Base-by-base conservation (phyloP, 1,139 yeast species). In the Hemisphaericaspora xylofermentans region DNA sequence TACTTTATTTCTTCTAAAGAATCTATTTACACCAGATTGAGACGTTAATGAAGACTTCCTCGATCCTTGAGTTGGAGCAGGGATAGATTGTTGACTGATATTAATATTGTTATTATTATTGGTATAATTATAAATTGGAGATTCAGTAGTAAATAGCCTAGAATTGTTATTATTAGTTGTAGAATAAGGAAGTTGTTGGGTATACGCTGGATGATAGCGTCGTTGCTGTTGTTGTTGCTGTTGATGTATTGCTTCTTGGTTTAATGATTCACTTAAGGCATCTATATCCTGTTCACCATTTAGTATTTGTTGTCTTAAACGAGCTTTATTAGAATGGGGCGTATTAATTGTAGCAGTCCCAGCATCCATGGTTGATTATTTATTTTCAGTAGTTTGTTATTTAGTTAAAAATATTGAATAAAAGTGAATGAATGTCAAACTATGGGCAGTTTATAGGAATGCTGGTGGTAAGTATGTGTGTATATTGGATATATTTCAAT, bases 31-130 rank as follows among this genome's bases (percentile, higher is more conserved):
- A 7, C 68, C 57, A 1, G 69, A 61, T 38, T 71, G 68, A 1
- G 79, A 71, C 13, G 74, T 67, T 48, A 76, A 55, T 15, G 80
- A 69, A 5, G 76, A 66, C 46, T 68, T 67, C 9, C 76, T 46
- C 8, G 70, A 58, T 19, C 53, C 34, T 33, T 46, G 41, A 35
- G 25, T 35, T 39, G 42, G 36, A 17, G 27, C 44, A 39, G 25
- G 30, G 9, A 42, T 30, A 10, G 35, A 31, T 4, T 19, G 22
- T 19, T 19, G 22, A 6, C 8, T 5, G 8, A 34, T 12, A 17
- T 19, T 5, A 19, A 34, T 12, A 17, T 6, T 13, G n/a, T 14
- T 13, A 16, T 31, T 31, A 10, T 19, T 4, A 24, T 9, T 18
- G n/a, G 19, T 33, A 4, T n/a, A 18, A 22, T 36, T 36, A 25